phyloP scores from a whole-genome alignment of 352 stramenopile species.

The Phytophthora cactorum region DNA sequence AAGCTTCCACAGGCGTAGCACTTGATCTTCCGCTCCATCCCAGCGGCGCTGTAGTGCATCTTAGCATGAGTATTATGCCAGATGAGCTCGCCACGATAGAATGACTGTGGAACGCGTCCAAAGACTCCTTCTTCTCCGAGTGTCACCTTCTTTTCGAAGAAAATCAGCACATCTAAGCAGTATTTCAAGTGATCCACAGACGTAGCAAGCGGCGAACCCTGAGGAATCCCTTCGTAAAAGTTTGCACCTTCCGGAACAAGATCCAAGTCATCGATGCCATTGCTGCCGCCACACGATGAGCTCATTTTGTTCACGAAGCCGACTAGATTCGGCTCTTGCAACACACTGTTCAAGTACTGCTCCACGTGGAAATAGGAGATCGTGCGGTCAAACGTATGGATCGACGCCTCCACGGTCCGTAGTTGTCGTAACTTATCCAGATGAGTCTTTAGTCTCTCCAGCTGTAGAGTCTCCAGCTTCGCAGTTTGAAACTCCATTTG shows the following conservation, averaged over 20 bases:
- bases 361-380: constrained; percentile 86
- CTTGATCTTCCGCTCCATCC: constrained; percentile 67
- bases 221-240: constrained; percentile 73
- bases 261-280: constrained; percentile 52
- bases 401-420: constrained; percentile 75
- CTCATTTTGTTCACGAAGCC: constrained; percentile 80
- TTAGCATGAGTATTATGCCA: constrained; percentile 55
- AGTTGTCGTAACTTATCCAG: constrained; percentile 77
- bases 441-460: constrained; percentile 71
- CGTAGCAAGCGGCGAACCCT: constrained; percentile 54
- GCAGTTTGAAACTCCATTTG: constrained; percentile 73
- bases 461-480: constrained; percentile 67
- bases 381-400: constrained; percentile 83
- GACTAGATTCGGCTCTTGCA: constrained; percentile 74
- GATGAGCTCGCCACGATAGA: constrained; percentile 80
- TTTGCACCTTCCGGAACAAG: constrained; percentile 62
- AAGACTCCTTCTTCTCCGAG: constrained; percentile 71
- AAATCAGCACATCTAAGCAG: constrained; percentile 83
- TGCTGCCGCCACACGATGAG: constrained; percentile 41
- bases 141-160: constrained; percentile 89
- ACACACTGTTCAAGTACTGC: constrained; percentile 79
- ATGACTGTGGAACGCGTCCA: constrained; percentile 73
- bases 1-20: constrained; percentile 80
- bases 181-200: constrained; percentile 84
- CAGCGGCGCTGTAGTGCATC: constrained; percentile 37